Evolutionary conservation across 768 basidiomycete genomes (phyloP), one percentile per base, ranked within the genome.

Genomic region (Psilocybe cyanescens): DNA sequence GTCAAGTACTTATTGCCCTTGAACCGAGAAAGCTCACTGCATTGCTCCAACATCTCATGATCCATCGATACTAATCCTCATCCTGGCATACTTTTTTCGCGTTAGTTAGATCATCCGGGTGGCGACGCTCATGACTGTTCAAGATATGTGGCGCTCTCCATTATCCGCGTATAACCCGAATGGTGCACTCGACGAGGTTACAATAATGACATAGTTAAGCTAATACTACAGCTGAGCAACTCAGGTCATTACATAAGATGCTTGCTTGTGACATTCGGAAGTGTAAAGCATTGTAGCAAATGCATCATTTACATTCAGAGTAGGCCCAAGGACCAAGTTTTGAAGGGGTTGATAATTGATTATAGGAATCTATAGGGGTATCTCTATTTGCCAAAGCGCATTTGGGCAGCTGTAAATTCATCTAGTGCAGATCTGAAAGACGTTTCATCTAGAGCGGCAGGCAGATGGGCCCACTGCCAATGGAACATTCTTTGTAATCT

Each of bases 341-440:
- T 35, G 33, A 35, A 35, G 33, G 8, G 11, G 41, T n/a, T 12
- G 8, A 12, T 11, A 14, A 30, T 1, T 53, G 33, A 37, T 53
- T 35, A 35, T 52, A 31, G 41, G 35, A 55, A 41, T 29, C 11
- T 52, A 44, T 61, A 37, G 51, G n/a, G 31, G 33, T 57, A 19
- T 47, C 47, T 46, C 71, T 81, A 92, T 76, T 86, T 91, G 44
- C 92, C 92, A 51, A 91, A 82, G 33, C 91, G 86, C 81, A 92
- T 90, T 75, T 94, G 88, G 5, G 91, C 91, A 8, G 75, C 72
- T 8, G 88, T 80, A 73, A 85, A 94, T 70, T 89, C 84, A 70
- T 94, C 90, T 61, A 94, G 70, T 8, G 92, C 92, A 24, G 80
- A 79, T 65, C 91, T 75, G 65, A 94, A 90, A 35, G 82, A 82